Evolutionary conservation across 176 grass and related monocot species (phyloP), one percentile per base, ranked within the genome.

Genomic region (Metroxylon sagu): DNA sequence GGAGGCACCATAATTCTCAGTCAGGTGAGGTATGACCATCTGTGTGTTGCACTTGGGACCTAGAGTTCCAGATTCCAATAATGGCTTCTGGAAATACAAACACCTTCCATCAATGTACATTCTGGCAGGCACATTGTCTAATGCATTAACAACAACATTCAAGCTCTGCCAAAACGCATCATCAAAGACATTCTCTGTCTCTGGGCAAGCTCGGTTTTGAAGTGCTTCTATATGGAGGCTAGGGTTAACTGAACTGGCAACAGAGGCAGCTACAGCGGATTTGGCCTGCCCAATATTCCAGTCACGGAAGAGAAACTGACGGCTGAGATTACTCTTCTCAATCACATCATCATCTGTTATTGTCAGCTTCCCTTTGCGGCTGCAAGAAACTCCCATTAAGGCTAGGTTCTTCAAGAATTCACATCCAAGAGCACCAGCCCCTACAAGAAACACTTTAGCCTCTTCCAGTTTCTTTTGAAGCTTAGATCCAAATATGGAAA

Each of bases 351-450:
- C 86, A 71, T 89, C 86, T 67, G 86, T 89, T 78, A 89, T 71
- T 59, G 77, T 89, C 68, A 89, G 21, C 59, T 82, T 89, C 19
- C 86, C 86, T 75, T 66, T 76, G 57, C 16, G 51, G 49, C 74
- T 66, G 29, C 86, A 89, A 75, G 81, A 89, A 58, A 89, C 77
- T 56, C 86, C 86, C 86, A 89, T 89, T 71, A 90, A 79, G 61
- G 87, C 71, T 61, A 91, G 69, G 59, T 91, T 91, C 64, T 91
- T 91, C 65, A 91, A 79, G 79, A 91, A 91, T 71, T 91, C 87
- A 60, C 87, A 86, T 56, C 87, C 87, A 71, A 91, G 75, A 80
- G 87, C 87, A 62, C 87, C 83, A 70, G 83, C 79, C 29, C 87
- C 87, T 25, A 91, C 83, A 57, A 91, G 54, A 82, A 91, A 91